These are phyloP conservation scores for Jimgerdemannia flammicorona DNA, from an alignment of 192 early-diverging fungal species.

Conservation along the genomic window DNA sequence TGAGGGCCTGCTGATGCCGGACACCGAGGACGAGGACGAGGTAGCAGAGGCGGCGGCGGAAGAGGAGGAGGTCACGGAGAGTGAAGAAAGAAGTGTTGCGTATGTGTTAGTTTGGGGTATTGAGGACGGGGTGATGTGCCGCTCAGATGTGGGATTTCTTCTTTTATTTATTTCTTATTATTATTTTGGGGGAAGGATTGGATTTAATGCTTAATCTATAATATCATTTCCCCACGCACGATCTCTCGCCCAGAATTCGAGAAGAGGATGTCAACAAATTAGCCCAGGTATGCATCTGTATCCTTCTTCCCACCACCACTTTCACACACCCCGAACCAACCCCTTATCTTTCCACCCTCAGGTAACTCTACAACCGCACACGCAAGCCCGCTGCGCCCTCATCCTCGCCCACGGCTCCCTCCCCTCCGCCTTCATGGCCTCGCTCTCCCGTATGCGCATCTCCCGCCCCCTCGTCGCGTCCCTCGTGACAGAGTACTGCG, in stretches of 20 bases:
- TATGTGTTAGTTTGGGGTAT: no score
- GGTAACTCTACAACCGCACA: background rate
- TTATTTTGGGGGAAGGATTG: no score
- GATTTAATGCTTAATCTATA: no score
- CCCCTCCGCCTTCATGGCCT: background rate
- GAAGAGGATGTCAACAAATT: slow-evolving; percentile 2
- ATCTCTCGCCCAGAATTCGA: background rate
- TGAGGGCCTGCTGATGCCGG: background rate
- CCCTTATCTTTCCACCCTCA: background rate
- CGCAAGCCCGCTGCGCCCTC: background rate
- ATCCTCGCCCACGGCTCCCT: background rate
- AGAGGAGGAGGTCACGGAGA: background rate
- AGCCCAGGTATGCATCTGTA: background rate
- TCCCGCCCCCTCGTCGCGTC: background rate
- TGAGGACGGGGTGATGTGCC: no score
- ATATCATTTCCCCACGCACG: no score
- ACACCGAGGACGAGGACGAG: background rate
- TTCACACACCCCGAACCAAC: no score
- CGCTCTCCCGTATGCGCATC: background rate
- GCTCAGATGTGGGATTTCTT: no score
- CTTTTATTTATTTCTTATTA: no score
- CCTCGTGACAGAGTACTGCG: background rate
- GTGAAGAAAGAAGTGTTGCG: background rate
- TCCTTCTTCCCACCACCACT: background rate
- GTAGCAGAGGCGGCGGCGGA: background rate